Percentiles rank a stretch among this genome's conserved stretches.
These are phyloP conservation scores for Chlorencoelia australis DNA, from an alignment of 2,329 filamentous ascomycete genomes.

Conservation along the genomic window DNA sequence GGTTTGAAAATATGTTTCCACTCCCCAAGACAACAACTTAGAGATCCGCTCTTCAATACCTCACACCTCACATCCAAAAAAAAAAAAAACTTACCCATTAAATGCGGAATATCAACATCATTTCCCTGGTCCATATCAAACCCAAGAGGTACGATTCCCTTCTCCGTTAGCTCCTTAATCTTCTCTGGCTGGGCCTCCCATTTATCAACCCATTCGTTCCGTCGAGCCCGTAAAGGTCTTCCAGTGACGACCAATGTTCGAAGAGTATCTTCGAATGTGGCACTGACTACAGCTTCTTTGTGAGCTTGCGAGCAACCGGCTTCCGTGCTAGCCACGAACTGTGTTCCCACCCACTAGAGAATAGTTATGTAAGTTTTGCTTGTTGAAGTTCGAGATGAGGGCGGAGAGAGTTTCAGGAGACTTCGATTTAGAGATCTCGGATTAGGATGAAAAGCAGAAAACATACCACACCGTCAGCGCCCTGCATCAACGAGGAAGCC, in stretches of 20 bases:
- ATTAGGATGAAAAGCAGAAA: no score
- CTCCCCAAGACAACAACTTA: no score
- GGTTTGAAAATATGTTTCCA: no score
- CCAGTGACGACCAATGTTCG: constrained; percentile 76
- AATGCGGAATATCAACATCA: constrained; percentile 74
- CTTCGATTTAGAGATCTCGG: no score
- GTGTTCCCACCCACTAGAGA: constrained; percentile 91
- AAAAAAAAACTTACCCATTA: no score
- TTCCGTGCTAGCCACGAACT: constrained; percentile 78
- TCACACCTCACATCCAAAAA: no score
- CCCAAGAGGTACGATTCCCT: constrained; percentile 71
- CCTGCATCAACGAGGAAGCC: constrained; percentile 76
- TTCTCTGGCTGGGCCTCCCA: constrained; percentile 73
- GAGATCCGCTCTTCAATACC: no score
- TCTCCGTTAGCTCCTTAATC: constrained; percentile 64
- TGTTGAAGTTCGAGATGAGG: no score
- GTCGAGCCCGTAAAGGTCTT: constrained; percentile 66
- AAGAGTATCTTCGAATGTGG: constrained; percentile 68
- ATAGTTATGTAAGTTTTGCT: no score
- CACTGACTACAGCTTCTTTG: constrained; percentile 75
- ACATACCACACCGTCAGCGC: constrained; percentile 77
- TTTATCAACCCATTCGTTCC: constrained; percentile 71
- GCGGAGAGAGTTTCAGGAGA: no score
- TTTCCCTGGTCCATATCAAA: constrained; percentile 74
- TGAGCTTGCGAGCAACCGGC: constrained; percentile 73